These are phyloP conservation scores for Mycena rosella DNA, from an alignment of 768 basidiomycete genomes.

Conservation along the genomic window DNA sequence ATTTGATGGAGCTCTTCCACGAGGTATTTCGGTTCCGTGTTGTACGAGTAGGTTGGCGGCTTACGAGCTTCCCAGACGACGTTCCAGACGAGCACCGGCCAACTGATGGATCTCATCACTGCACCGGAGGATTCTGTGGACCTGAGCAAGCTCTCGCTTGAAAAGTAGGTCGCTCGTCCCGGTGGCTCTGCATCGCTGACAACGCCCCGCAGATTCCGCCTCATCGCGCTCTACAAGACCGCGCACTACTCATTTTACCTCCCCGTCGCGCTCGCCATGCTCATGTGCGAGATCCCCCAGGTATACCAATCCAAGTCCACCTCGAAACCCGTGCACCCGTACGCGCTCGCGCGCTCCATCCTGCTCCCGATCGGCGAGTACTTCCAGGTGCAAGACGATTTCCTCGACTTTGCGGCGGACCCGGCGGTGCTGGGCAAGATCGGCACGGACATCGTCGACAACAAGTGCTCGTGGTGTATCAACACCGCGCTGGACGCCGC, in stretches of 20 bases:
- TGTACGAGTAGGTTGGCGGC: not conserved
- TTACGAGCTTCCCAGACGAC: constrained; percentile 55
- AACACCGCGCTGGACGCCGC: constrained; percentile 82
- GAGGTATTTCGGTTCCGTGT: constrained; percentile 52
- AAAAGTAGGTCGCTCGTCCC: constrained; percentile 63
- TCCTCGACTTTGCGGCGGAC: constrained; percentile 90
- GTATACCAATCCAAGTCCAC: constrained; percentile 46
- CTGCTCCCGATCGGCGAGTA: constrained; percentile 95
- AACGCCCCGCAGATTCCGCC: constrained; percentile 70
- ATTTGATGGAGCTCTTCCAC: constrained; percentile 91
- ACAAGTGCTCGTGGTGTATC: constrained; percentile 99
- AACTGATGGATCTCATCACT: constrained; percentile 94
- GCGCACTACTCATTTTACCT: constrained; percentile 99
- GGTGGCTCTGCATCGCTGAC: not conserved
- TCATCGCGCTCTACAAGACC: constrained; percentile 97
- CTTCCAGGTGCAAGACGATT: constrained; percentile 99
- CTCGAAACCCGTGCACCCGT: constrained; percentile 59
- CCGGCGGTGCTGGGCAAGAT: constrained; percentile 96
- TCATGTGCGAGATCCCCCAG: constrained; percentile 74
- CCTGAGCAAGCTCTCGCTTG: constrained; percentile 86
- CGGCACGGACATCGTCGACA: constrained; percentile 97
- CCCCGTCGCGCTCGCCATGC: constrained; percentile 94
- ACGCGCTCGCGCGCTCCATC: constrained; percentile 81
- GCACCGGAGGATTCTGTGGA: constrained; percentile 93
- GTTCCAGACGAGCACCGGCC: constrained; percentile 95